These are phyloP conservation scores for Warburgia ugandensis DNA, from an alignment of 164 flowering plant genomes.

Conservation along the genomic window DNA sequence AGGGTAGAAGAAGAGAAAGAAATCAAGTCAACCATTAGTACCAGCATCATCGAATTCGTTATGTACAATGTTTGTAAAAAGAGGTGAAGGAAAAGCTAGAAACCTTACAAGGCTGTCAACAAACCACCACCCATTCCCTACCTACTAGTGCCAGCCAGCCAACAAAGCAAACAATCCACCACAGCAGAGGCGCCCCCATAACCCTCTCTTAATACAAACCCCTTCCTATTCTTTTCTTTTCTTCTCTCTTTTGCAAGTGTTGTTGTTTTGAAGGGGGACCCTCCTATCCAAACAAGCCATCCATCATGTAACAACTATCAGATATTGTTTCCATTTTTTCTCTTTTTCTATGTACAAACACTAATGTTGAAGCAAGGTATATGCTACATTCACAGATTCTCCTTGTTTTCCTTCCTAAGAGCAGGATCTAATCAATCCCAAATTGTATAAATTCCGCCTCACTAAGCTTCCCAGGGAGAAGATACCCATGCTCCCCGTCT, in stretches of 20 bases:
- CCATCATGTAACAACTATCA: constrained; percentile 22
- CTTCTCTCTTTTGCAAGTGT: not conserved
- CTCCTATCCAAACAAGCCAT: constrained; percentile 18
- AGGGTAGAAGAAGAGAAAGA: too few species aligned
- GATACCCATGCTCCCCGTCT: constrained; percentile 53
- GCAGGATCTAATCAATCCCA: constrained; percentile 80
- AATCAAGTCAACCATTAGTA: constrained; percentile 7
- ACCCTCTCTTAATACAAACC: not conserved
- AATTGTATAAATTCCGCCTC: constrained; percentile 69
- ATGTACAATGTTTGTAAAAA: too few species aligned
- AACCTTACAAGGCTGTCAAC: too few species aligned
- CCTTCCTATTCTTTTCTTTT: not conserved
- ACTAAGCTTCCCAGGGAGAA: constrained; percentile 77
- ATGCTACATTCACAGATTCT: constrained; percentile 8
- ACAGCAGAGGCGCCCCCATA: not conserved
- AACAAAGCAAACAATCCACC: too few species aligned
- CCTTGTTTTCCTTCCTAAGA: constrained; percentile 32
- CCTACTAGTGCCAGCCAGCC: too few species aligned
- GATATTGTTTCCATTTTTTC: constrained; percentile 2
- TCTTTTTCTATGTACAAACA: constrained; percentile 14
- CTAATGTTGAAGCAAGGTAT: constrained; percentile 13
- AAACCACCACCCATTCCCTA: constrained; percentile 3
- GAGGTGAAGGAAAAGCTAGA: too few species aligned
- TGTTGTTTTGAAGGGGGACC: too few species aligned
- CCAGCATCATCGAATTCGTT: constrained; percentile 9